Conservation (phyloP, 129 eudicot species). For the Flaveria linearis region DNA sequence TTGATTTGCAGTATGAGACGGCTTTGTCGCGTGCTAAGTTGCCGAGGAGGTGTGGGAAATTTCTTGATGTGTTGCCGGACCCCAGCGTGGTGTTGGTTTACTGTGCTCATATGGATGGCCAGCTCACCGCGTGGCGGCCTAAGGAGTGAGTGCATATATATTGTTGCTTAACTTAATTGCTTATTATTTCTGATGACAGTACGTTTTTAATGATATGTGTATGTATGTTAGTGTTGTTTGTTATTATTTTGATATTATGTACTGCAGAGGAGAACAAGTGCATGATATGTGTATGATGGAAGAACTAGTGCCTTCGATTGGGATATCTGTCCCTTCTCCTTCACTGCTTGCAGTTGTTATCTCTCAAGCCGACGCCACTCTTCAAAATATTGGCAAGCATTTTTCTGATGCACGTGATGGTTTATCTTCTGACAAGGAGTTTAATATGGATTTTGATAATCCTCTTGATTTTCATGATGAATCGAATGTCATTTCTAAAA, state of each 20-base stretch:
- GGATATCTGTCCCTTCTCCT: too few species aligned
- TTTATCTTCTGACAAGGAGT: constrained; percentile 53
- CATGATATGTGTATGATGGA: too few species aligned
- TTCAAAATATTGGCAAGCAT: constrained; percentile 66
- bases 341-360: constrained; percentile 29
- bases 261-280: background rate
- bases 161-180: background rate
- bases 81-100: constrained; percentile 60
- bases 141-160: constrained; percentile 55
- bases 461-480: constrained; percentile 63
- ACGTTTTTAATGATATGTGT: background rate
- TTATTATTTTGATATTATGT: constrained; percentile 37
- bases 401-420: constrained; percentile 50
- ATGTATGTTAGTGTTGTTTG: constrained; percentile 11
- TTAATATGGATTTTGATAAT: constrained; percentile 25
- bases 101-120: constrained; percentile 91
- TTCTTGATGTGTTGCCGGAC: constrained; percentile 81
- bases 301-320: too few species aligned
- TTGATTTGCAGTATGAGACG: constrained; percentile 77
- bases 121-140: constrained; percentile 73
- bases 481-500: constrained; percentile 60
- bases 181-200: background rate
- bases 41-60: constrained; percentile 87
- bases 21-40: constrained; percentile 52
- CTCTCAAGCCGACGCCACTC: constrained; percentile 69